Conservation (phyloP, 495 filamentous ascomycete species). For the Corynascus novoguineensis region DNA sequence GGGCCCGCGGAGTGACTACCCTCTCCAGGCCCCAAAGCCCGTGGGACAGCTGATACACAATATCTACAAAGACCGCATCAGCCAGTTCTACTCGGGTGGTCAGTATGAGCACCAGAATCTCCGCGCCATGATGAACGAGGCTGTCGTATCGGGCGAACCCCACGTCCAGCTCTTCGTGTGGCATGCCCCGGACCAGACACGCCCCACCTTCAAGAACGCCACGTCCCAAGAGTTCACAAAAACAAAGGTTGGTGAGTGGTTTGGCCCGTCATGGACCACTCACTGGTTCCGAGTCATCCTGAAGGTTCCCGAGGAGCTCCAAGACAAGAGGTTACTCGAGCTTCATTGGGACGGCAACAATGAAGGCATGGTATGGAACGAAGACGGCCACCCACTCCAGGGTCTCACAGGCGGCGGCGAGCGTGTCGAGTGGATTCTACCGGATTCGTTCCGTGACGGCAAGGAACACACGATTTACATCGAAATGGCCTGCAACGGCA, state of each 20-base stretch:
- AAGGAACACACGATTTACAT: constrained; percentile 86
- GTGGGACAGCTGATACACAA: constrained; percentile 77
- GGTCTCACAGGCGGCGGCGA: constrained; percentile 91
- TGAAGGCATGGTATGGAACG: constrained; percentile 85
- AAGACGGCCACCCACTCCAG: constrained; percentile 83
- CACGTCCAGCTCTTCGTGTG: constrained; percentile 85
- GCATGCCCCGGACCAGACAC: constrained; percentile 67
- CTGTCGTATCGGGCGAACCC: constrained; percentile 59
- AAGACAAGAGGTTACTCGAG: constrained; percentile 70
- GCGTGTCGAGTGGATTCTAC: constrained; percentile 83
- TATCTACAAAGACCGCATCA: constrained; percentile 82
- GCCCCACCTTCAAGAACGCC: constrained; percentile 88
- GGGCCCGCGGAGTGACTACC: constrained; percentile 39
- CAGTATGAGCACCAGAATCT: constrained; percentile 79
- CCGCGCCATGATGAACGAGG: constrained; percentile 73
- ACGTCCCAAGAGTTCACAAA: constrained; percentile 69
- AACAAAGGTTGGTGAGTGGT: constrained; percentile 69
- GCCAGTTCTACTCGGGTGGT: constrained; percentile 69
- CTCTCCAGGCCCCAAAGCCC: constrained; percentile 42
- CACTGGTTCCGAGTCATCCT: constrained; percentile 90
- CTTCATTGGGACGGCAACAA: constrained; percentile 94
- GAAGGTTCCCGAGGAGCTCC: constrained; percentile 66
- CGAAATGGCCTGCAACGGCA: constrained; percentile 97
- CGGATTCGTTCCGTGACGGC: constrained; percentile 71
- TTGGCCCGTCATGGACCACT: constrained; percentile 96